phyloP scores from a whole-genome alignment of 1,284 basidiomycete species.

The Tilletiopsis washingtonensis region DNA sequence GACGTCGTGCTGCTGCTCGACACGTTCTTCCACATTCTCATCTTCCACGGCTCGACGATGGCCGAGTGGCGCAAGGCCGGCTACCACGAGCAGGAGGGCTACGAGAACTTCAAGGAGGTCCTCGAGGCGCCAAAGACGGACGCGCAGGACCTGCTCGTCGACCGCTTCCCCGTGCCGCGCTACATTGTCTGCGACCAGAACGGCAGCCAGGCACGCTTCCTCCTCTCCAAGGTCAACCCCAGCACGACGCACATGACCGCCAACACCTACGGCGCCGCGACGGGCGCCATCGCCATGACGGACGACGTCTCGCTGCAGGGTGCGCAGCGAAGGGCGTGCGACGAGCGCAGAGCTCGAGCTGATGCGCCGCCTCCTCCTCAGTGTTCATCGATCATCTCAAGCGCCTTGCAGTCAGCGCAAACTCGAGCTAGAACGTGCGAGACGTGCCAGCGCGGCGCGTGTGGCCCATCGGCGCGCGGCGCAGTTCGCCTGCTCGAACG shows the following conservation, averaged over 20 bases:
- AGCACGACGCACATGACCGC: conserved; percentile 94
- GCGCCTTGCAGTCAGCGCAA: conserved; percentile 42
- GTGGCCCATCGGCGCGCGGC: too few species aligned
- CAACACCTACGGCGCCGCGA: conserved; percentile 48
- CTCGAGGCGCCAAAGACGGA: conserved; percentile 68
- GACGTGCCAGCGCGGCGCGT: too few species aligned
- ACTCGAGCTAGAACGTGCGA: conserved; percentile 37
- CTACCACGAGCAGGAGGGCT: conserved; percentile 97
- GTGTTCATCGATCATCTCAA: conserved; percentile 51
- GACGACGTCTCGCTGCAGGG: conserved; percentile 72
- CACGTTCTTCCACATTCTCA: conserved; percentile 99
- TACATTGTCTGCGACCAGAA: conserved; percentile 98
- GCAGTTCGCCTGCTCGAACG: too few species aligned
- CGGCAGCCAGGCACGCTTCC: conserved; percentile 92
- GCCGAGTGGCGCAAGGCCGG: conserved; percentile 99
- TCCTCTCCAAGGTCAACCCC: conserved; percentile 92
- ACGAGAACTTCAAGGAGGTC: conserved; percentile 95
- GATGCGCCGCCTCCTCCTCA: too few species aligned
- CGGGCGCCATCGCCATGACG: conserved; percentile 90
- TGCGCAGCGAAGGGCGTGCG: too few species aligned
- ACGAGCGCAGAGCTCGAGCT: too few species aligned
- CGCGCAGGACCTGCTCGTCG: conserved; percentile 74
- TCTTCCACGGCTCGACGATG: conserved; percentile 96
- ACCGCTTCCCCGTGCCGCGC: conserved; percentile 92
- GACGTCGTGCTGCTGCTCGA: conserved; percentile 97